Percentiles rank a stretch among this genome's conserved stretches.
Conservation (phyloP, 1,139 yeast genomes). For the Sugiyamaella castrensis region DNA sequence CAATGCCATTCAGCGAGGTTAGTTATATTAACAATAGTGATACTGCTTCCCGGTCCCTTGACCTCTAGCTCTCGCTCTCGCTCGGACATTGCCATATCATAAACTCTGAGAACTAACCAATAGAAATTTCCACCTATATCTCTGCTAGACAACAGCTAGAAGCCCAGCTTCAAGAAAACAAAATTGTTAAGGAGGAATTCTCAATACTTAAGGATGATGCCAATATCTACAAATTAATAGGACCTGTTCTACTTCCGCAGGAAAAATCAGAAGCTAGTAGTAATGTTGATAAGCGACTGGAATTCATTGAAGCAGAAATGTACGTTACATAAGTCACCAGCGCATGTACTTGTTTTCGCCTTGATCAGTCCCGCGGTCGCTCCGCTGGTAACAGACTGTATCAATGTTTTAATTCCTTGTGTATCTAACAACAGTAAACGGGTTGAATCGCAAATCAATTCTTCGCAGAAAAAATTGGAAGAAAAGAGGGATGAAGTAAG, state of each 20-base stretch:
- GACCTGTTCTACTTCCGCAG: constrained; percentile 89
- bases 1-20: constrained; percentile 34
- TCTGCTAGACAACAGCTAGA: constrained; percentile 57
- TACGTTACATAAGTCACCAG: constrained; percentile 22
- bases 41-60: no score
- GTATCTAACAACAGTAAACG: constrained; percentile 27
- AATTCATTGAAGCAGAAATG: constrained; percentile 79
- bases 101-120: constrained; percentile 4
- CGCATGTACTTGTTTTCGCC: background rate
- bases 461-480: constrained; percentile 34
- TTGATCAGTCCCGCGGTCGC: no score
- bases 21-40: no score
- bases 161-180: constrained; percentile 79
- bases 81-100: no score
- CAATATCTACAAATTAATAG: constrained; percentile 82
- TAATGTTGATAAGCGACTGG: constrained; percentile 84
- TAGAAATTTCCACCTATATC: constrained; percentile 26
- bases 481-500: constrained; percentile 36
- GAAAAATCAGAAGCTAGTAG: constrained; percentile 74
- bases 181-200: constrained; percentile 85
- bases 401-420: no score
- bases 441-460: constrained; percentile 37
- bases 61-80: no score
- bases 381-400: no score
- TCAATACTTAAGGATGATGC: constrained; percentile 56